Evolutionary conservation across 208 protist genomes (phyloP), one percentile per base, ranked within the genome.

Genomic region (Acanthamoeba castellanii): DNA sequence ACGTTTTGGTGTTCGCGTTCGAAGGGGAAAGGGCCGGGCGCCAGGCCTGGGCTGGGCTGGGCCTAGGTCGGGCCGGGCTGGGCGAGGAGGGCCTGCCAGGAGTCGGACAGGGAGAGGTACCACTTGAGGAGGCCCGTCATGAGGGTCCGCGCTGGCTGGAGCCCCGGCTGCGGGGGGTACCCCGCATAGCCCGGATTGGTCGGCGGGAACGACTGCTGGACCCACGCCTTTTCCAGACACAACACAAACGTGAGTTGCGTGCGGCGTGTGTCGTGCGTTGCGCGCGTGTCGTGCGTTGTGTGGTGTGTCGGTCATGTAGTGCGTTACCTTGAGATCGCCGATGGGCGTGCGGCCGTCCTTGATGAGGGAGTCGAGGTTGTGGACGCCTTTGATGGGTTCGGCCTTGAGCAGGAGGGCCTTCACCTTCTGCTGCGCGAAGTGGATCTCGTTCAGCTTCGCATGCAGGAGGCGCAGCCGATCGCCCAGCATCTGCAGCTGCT

Each of bases 301-400:
- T 27, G 59, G 59, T 66, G 59, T 27, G 59, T 66, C 16, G 22
- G 47, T 11, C 47, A 52, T 52, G 47, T 52, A 4, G 47, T 52
- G 47, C 11, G 47, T 52, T 52, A 42, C 68, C 68, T 76, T 76
- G 34, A 76, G 68, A 8, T 76, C 68, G 32, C 68, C 68, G 34
- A 76, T 76, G 68, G 68, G 34, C 32, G 68, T 45, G 68, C 68
- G 68, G 27, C 68, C 68, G n/a, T 76, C 68, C n/a, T 37, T n/a
- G 68, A 76, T 76, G 68, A 76, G 68, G 16, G n/a, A 42, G 34
- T 76, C 68, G 18, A 76, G 34, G 34, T 27, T 37, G 32, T 37
- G 68, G 13, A 76, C 68, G 27, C 68, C 68, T 4, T 3, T 37
- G 68, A 76, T 76, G 68, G 68, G 68, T 27, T 76, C 68, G 34